A percentile compares a stretch with the other conserved stretches of the same genome.
These are phyloP conservation scores for Rosa hybrid DNA, from an alignment of 331 rosid genomes.

Conservation along the genomic window DNA sequence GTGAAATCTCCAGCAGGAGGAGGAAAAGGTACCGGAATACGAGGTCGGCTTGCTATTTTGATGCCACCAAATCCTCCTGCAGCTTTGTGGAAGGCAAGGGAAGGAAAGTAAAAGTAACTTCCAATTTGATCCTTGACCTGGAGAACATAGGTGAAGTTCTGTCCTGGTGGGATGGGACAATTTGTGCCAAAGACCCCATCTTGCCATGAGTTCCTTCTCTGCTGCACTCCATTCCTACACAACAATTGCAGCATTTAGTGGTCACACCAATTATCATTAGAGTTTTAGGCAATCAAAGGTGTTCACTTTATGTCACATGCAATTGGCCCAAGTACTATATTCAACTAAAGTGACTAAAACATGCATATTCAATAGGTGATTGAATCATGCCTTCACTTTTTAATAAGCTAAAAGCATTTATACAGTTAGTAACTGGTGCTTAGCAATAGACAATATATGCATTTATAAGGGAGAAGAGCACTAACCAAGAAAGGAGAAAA, in stretches of 20 bases:
- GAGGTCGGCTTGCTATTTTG: conserved; percentile 66
- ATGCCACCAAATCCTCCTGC: conserved; percentile 80
- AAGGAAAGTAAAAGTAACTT: conserved; percentile 82
- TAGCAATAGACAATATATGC: not conserved
- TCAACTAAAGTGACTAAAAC: not conserved
- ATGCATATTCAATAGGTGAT: not conserved
- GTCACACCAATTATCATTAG: not conserved
- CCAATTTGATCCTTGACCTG: conserved; percentile 93
- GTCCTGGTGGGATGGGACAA: conserved; percentile 83
- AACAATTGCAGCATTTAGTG: not conserved
- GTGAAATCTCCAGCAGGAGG: conserved; percentile 77
- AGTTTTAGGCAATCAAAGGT: not conserved
- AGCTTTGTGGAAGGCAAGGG: conserved; percentile 76
- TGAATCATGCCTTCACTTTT: not conserved
- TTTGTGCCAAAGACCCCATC: conserved; percentile 88
- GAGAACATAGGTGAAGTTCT: conserved; percentile 73
- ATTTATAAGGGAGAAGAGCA: not conserved
- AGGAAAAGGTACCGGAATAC: conserved; percentile 70
- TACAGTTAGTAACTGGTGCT: not conserved
- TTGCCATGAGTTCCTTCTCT: conserved; percentile 82
- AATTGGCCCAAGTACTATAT: not conserved
- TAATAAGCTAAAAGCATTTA: not conserved
- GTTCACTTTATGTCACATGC: conserved; percentile 11
- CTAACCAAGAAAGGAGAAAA: conserved; percentile 77
- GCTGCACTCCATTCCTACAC: conserved; percentile 79